These are phyloP conservation scores for Tulasnella sp. DNA, from an alignment of 768 basidiomycete genomes.

Conservation along the genomic window DNA sequence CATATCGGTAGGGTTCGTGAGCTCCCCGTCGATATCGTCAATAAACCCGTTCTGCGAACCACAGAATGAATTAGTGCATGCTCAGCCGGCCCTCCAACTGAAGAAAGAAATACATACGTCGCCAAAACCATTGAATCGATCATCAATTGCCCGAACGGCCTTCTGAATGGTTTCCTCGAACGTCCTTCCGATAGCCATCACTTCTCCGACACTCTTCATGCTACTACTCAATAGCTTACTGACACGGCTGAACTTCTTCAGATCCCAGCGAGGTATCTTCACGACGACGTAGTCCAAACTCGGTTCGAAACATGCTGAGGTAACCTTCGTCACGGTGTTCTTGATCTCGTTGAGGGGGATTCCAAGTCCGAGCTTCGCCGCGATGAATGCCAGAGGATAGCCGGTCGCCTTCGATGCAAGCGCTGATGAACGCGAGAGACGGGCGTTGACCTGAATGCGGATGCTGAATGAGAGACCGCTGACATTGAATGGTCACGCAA, in stretches of 20 bases:
- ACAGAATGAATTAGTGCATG: background rate
- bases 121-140: constrained; percentile 86
- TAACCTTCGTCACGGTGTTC: constrained; percentile 94
- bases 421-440: constrained; percentile 93
- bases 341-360: constrained; percentile 97
- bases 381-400: constrained; percentile 96
- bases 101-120: constrained; percentile 40
- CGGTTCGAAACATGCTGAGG: constrained; percentile 95
- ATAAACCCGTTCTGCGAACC: constrained; percentile 66
- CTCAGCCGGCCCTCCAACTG: background rate
- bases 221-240: constrained; percentile 82
- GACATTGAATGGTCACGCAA: background rate
- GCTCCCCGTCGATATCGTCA: constrained; percentile 85
- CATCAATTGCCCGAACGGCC: constrained; percentile 93
- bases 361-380: constrained; percentile 93
- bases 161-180: constrained; percentile 99
- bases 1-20: constrained; percentile 90
- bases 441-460: constrained; percentile 73
- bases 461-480: background rate
- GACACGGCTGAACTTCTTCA: constrained; percentile 95
- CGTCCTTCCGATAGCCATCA: constrained; percentile 97
- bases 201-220: constrained; percentile 99
- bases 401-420: constrained; percentile 97
- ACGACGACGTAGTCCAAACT: constrained; percentile 95
- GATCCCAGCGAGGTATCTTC: constrained; percentile 98